phyloP scores from a whole-genome alignment of 2,329 filamentous ascomycete genomes.

The Diaporthe longicolla region DNA sequence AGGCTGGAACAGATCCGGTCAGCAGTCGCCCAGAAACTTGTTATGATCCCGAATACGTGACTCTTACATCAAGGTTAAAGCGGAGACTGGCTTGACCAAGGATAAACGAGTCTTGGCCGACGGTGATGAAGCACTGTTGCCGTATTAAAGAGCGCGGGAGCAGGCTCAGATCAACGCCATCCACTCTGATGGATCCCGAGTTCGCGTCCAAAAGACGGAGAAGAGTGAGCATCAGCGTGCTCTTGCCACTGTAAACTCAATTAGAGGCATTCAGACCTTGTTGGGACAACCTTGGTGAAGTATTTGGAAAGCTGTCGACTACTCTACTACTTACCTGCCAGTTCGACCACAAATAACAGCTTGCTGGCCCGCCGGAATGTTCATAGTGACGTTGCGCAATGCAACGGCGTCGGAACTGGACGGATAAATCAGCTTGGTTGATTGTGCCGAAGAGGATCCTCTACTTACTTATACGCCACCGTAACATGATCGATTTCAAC shows the following conservation, averaged over 20 bases:
- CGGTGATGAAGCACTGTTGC: slow-evolving; percentile 8
- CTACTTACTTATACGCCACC: background rate
- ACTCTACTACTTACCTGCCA: background rate
- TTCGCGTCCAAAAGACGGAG: background rate
- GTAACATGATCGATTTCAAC: background rate
- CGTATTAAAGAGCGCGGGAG: background rate
- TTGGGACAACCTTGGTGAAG: background rate
- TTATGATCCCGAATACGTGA: background rate
- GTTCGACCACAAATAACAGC: background rate
- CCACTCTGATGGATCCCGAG: background rate
- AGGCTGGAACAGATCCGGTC: background rate
- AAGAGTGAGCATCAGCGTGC: slow-evolving; percentile 3
- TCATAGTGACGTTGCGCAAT: background rate
- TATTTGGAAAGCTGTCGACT: background rate
- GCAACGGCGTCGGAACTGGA: background rate
- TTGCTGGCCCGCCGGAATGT: background rate
- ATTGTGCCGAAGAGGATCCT: background rate
- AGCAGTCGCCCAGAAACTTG: background rate
- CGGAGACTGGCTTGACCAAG: slow-evolving; percentile 1
- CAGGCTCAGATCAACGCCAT: background rate
- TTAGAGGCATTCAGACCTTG: background rate
- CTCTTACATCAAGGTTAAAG: background rate
- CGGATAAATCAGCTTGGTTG: background rate
- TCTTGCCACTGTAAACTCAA: background rate
- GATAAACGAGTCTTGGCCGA: background rate